Evolutionary conservation across 306 rosid genomes (phyloP).

Genomic region (Herpetospermum pedunculosum): DNA sequence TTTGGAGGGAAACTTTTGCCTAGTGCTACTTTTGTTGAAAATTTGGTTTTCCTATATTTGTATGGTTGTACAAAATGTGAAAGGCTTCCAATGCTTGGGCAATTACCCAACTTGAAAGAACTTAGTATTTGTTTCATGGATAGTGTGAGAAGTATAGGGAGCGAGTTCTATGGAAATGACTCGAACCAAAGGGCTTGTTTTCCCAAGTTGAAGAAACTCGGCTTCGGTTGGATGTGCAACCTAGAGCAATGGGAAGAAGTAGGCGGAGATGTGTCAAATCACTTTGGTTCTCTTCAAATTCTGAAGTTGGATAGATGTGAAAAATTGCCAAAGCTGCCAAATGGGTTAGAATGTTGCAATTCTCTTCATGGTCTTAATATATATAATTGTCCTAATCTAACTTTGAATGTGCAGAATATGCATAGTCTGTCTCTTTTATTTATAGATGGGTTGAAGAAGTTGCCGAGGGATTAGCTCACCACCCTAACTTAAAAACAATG

Average conservation of each 20-base stretch:
- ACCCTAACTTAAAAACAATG: background rate
- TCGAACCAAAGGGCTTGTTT: background rate
- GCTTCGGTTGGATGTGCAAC: background rate
- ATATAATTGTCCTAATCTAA: background rate
- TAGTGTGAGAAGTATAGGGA: background rate
- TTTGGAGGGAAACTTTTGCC: background rate
- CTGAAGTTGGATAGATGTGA: background rate
- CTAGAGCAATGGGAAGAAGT: background rate
- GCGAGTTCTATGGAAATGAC: background rate
- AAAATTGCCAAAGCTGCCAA: background rate
- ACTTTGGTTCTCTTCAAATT: background rate
- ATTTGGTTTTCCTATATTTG: background rate
- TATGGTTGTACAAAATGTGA: background rate
- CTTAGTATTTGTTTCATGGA: background rate
- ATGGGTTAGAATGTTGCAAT: background rate
- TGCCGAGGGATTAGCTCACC: background rate
- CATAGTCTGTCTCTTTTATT: background rate
- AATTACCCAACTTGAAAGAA: background rate
- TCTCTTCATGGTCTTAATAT: background rate
- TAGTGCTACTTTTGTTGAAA: background rate
- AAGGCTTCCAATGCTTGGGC: background rate
- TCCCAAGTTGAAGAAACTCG: background rate
- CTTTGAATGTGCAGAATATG: background rate
- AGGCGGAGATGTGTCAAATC: background rate
- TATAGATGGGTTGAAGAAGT: background rate